Percentiles rank a stretch among this genome's conserved stretches.
These are phyloP conservation scores for Drosera spatulata DNA, from an alignment of 179 eudicot species.

Conservation along the genomic window DNA sequence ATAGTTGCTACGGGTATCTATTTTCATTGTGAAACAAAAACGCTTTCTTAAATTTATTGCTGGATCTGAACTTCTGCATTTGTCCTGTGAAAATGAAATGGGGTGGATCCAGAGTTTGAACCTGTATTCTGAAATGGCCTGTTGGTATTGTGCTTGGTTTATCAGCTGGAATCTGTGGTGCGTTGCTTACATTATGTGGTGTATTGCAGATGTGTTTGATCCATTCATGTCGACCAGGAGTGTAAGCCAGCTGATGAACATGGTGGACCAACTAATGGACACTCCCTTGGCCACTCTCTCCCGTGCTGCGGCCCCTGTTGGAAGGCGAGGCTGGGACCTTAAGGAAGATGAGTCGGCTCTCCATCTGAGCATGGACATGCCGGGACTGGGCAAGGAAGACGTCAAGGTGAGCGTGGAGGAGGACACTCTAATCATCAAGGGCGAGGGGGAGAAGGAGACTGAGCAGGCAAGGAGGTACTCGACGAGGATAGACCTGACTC, in stretches of 20 bases:
- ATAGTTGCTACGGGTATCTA: too few relatives aligned
- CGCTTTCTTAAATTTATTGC: too few relatives aligned
- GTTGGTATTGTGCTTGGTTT: too few relatives aligned
- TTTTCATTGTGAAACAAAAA: too few relatives aligned
- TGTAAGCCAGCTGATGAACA: constrained; percentile 58
- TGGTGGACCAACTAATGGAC: constrained; percentile 62
- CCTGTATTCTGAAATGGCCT: too few relatives aligned
- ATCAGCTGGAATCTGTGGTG: too few relatives aligned
- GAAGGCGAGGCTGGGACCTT: constrained; percentile 51
- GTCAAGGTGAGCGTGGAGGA: constrained; percentile 59
- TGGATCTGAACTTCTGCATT: too few relatives aligned
- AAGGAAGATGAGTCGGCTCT: constrained; percentile 43
- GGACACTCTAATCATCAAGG: constrained; percentile 45
- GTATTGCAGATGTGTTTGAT: constrained; percentile 50
- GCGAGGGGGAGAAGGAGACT: constrained; percentile 26
- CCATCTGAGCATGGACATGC: constrained; percentile 60
- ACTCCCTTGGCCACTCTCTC: constrained; percentile 19
- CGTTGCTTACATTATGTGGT: not conserved
- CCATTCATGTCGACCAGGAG: constrained; percentile 55
- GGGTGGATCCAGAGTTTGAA: too few relatives aligned
- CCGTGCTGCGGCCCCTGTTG: not conserved
- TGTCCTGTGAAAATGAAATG: too few relatives aligned
- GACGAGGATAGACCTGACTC: constrained; percentile 34
- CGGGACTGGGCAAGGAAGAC: constrained; percentile 56
- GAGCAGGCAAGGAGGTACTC: constrained; percentile 3